Conservation (phyloP, 306 rosid species). For the Prunus mira region DNA sequence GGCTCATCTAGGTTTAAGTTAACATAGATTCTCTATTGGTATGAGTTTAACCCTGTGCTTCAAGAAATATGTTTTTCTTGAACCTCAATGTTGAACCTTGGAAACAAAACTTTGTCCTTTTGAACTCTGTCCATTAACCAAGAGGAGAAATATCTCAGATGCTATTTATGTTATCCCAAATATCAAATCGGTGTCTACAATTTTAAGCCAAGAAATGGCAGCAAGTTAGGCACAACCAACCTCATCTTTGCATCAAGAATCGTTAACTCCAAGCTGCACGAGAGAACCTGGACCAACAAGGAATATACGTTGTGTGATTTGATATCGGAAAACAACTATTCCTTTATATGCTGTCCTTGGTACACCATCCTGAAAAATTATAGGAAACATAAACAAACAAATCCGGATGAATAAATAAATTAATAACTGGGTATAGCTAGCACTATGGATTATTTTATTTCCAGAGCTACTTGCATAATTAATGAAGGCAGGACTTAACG, state of each 20-base stretch:
- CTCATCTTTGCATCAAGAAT: slow-evolving; percentile 38
- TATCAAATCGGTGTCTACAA: neutral
- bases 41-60: slow-evolving; percentile 1
- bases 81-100: neutral
- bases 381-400: slow-evolving; percentile 12
- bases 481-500: neutral
- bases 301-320: slow-evolving; percentile 56
- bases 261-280: slow-evolving; percentile 58
- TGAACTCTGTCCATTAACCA: neutral
- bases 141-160: slow-evolving; percentile 7
- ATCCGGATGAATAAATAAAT: slow-evolving; percentile 15
- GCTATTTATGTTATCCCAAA: neutral
- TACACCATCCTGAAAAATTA: slow-evolving; percentile 73
- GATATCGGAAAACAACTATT: slow-evolving; percentile 81
- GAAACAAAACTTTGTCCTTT: neutral
- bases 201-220: neutral
- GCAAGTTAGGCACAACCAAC: slow-evolving; percentile 17
- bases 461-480: neutral
- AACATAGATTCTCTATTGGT: neutral
- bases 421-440: neutral
- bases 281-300: slow-evolving; percentile 75
- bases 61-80: neutral
- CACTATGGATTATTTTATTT: neutral
- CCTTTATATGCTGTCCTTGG: slow-evolving; percentile 95
- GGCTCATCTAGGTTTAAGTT: slow-evolving; percentile 3